Base-by-base conservation (phyloP, 208 protist species). In the Blastocrithidia nonstop region DNA sequence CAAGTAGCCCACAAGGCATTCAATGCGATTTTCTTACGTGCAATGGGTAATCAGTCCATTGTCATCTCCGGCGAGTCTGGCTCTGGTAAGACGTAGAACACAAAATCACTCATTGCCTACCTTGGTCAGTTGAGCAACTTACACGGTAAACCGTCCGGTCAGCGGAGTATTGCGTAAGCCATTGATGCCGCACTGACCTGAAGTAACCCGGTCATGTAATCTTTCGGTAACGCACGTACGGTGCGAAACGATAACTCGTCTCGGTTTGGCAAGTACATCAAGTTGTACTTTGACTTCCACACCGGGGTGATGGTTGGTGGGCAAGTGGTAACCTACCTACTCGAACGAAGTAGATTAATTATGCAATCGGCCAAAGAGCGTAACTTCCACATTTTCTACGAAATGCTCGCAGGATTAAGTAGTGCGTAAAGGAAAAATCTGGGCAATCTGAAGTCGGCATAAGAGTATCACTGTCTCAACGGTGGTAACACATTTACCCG, bases 371-470 rank as follows among this genome's bases (percentile, higher is more conserved):
- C 65, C 32, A 83, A 80, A 23, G 95, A 97, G 55, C 75, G 93
- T 36, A 95, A 89, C 69, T 97, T 93, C 61, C 93, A 97, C 71
- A 79, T 97, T 39, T 97, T 97, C 67, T 96, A 97, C 59, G 87
- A 97, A 66, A 84, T 96, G 57, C 64, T 94, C 17, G 69, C 79
- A 3, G 85, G 84, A n/a, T 57, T 83, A 41, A 62, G 70, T 41
- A 26, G 62, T 4, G 33, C 48, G 22, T 73, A 93, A 42, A 93
- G 89, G 63, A 36, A 52, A 43, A 43, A 75, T 46, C 66, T 91
- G 15, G 64, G 79, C 41, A 57, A 57, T 15, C 68, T 93, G 26
- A 77, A 73, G 53, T 73, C 56, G 8, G 57, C 82, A 3, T 31
- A 67, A 29, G 82, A 91, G 35, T 95, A 93, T 67, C 45, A 57